A percentile compares a stretch with the other conserved stretches of the same genome.
phyloP scores from a whole-genome alignment of 2,329 filamentous ascomycete genomes.

The Truncatella angustata region DNA sequence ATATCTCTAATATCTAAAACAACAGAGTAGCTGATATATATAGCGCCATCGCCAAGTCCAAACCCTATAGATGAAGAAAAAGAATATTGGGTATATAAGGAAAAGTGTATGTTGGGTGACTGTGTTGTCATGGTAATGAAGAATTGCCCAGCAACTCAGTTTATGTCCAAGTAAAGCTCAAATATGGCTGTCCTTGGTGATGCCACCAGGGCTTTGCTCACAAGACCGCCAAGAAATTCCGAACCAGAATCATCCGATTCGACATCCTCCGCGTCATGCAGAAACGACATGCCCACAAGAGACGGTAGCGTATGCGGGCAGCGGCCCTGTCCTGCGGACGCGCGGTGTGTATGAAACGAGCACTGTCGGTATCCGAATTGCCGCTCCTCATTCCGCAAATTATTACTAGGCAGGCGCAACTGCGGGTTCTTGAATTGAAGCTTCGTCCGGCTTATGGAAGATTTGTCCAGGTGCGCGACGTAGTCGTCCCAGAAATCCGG shows the following conservation, averaged over 20 bases:
- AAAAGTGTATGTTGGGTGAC: neutral
- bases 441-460: conserved; percentile 48
- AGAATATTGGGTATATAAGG: neutral
- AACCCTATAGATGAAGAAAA: no score
- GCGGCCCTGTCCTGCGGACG: conserved; percentile 50
- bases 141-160: neutral
- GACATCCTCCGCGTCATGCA: conserved; percentile 4
- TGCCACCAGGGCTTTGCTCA: neutral
- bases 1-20: no score
- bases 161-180: conserved; percentile 11
- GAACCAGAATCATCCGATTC: conserved; percentile 1
- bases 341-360: conserved; percentile 58
- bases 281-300: neutral
- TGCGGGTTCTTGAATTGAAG: conserved; percentile 59
- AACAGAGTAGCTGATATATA: no score
- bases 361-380: conserved; percentile 61
- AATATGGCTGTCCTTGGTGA: conserved; percentile 12
- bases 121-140: neutral
- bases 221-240: neutral
- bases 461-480: conserved; percentile 49
- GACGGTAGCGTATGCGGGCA: conserved; percentile 42
- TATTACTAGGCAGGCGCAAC: conserved; percentile 55
- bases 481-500: conserved; percentile 51
- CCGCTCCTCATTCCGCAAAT: conserved; percentile 53
- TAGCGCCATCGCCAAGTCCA: no score